phyloP scores from a whole-genome alignment of 257 asterid genomes.

The Henckelia pumila region DNA sequence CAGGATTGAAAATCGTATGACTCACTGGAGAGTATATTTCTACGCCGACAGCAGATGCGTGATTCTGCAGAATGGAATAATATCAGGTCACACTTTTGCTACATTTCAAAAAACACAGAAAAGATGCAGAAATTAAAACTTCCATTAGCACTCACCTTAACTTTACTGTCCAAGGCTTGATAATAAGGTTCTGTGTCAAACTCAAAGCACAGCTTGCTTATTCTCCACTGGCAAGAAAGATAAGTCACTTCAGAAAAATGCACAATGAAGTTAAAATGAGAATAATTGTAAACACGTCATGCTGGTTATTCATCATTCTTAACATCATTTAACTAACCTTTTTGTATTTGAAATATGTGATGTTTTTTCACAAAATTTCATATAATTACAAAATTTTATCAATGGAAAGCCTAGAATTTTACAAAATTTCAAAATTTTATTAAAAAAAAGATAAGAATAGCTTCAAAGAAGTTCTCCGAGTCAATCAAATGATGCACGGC shows the following conservation, averaged over 20 bases:
- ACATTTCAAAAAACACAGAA: neutral
- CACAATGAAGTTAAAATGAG: neutral
- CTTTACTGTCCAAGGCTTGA: conserved; percentile 61
- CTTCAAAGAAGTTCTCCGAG: no score
- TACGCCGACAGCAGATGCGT: conserved; percentile 53
- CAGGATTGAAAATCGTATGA: conserved; percentile 86
- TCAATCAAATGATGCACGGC: no score
- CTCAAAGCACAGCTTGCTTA: conserved; percentile 83
- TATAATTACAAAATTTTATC: no score
- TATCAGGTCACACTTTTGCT: neutral
- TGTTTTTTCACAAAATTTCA: no score
- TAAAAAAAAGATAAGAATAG: no score
- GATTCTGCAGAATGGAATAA: conserved; percentile 45
- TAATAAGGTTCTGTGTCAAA: conserved; percentile 90
- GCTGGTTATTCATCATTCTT: conserved; percentile 3
- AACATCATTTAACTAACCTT: neutral
- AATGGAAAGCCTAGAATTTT: no score
- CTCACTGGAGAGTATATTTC: conserved; percentile 88
- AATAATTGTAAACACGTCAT: neutral
- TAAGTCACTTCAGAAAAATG: conserved; percentile 16
- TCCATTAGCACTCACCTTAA: conserved; percentile 43
- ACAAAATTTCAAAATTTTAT: no score
- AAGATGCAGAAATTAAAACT: neutral
- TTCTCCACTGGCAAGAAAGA: conserved; percentile 62
- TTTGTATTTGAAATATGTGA: no score